Percentiles rank a stretch among this genome's conserved stretches.
Conservation (phyloP, 2,329 filamentous ascomycete species). For the Tolypocladium tropicale region DNA sequence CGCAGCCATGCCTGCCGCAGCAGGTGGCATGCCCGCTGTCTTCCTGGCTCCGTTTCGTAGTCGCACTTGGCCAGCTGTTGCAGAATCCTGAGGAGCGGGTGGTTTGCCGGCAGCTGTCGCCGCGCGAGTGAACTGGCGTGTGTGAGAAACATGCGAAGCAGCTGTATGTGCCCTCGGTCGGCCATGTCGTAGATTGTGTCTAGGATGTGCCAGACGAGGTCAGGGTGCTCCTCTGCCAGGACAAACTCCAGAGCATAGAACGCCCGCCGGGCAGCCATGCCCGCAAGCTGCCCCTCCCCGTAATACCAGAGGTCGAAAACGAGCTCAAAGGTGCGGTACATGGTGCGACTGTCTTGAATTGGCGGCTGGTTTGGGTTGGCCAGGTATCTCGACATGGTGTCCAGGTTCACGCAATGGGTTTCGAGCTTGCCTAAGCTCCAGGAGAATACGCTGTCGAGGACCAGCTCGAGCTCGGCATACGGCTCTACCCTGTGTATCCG, state of each 20-base stretch:
- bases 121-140: conserved; percentile 18
- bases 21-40: conserved; percentile 20
- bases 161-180: conserved; percentile 21
- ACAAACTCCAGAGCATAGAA: conserved; percentile 26
- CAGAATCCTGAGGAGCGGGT: conserved; percentile 23
- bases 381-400: conserved; percentile 26
- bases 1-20: conserved; percentile 25
- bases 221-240: conserved; percentile 24
- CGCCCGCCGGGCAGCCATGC: conserved; percentile 23
- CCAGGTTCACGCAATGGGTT: conserved; percentile 11
- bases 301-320: conserved; percentile 25
- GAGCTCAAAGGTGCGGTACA: conserved; percentile 28
- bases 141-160: conserved; percentile 22
- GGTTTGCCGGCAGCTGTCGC: conserved; percentile 18
- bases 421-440: conserved; percentile 25
- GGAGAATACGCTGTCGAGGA: conserved; percentile 22
- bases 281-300: conserved; percentile 23
- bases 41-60: conserved; percentile 18
- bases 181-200: conserved; percentile 29
- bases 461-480: conserved; percentile 18
- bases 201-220: conserved; percentile 26
- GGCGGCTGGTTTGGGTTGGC: conserved; percentile 23
- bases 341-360: conserved; percentile 27
- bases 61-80: conserved; percentile 19
- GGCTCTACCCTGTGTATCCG: conserved; percentile 13